Conservation (phyloP, 352 stramenopile species). For the Nothophytophthora sp. region DNA sequence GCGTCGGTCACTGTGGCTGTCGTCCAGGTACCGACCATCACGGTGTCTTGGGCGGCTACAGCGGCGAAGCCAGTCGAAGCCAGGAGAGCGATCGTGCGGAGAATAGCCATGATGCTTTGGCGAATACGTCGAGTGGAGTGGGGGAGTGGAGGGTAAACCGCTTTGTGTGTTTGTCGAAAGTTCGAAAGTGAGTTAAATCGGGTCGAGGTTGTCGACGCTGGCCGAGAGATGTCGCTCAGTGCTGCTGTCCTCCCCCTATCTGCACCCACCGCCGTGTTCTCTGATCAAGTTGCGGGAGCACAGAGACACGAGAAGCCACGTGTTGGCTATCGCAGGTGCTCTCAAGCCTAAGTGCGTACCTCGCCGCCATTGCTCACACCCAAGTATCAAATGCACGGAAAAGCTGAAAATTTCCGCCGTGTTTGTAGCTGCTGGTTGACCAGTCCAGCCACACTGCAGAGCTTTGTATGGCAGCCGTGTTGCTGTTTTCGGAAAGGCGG, state of each 20-base stretch:
- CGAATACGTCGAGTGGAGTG: not conserved
- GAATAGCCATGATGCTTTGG: conserved; percentile 6
- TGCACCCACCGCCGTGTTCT: no score
- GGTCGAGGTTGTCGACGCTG: conserved; percentile 1
- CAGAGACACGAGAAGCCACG: no score
- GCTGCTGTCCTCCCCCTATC: no score
- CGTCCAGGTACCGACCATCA: conserved; percentile 20
- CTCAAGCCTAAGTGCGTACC: no score
- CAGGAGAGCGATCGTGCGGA: conserved; percentile 1
- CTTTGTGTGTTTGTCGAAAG: conserved; percentile 13
- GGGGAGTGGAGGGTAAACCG: not conserved
- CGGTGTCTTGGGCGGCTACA: conserved; percentile 10
- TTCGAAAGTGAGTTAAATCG: conserved; percentile 13
- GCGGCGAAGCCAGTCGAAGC: conserved; percentile 7
- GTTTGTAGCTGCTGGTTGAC: conserved; percentile 4
- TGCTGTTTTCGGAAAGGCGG: conserved; percentile 5
- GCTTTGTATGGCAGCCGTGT: conserved; percentile 4
- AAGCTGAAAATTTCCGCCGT: conserved; percentile 4
- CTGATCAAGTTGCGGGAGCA: no score
- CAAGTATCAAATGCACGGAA: no score
- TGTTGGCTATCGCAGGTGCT: no score
- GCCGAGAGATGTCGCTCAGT: no score
- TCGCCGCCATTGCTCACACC: no score
- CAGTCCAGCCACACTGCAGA: no score
- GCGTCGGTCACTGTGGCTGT: conserved; percentile 17